phyloP scores from a whole-genome alignment of 805 yeast species.

The Wickerhamomyces strasburgensis region DNA sequence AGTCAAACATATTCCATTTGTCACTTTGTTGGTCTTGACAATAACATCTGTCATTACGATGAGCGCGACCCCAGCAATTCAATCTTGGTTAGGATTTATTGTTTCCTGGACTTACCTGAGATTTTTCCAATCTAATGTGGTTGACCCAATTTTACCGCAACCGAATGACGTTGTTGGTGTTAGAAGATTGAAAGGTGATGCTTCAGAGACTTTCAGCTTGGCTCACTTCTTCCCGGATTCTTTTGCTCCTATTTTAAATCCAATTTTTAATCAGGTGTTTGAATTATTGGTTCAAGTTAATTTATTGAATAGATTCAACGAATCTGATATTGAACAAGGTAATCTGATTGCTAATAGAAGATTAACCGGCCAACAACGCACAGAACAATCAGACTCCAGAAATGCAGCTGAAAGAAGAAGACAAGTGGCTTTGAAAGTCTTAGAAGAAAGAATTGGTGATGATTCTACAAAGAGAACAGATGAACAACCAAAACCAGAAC shows the following conservation, averaged over 20 bases:
- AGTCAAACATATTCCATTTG: constrained; percentile 59
- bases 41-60: constrained; percentile 25
- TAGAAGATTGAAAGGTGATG: constrained; percentile 63
- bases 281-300: constrained; percentile 38
- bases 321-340: constrained; percentile 66
- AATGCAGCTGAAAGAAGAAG: constrained; percentile 72
- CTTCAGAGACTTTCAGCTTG: constrained; percentile 82
- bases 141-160: constrained; percentile 51
- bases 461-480: constrained; percentile 9
- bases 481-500: background rate
- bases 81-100: constrained; percentile 55
- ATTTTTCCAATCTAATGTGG: constrained; percentile 59
- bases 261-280: constrained; percentile 42
- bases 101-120: constrained; percentile 74
- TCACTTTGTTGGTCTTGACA: constrained; percentile 28
- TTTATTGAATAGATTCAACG: constrained; percentile 57
- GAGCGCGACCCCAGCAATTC: constrained; percentile 48
- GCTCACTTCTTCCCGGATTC: constrained; percentile 78
- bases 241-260: constrained; percentile 45
- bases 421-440: constrained; percentile 69
- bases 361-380: constrained; percentile 21
- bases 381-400: constrained; percentile 28
- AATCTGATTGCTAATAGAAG: constrained; percentile 68
- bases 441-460: constrained; percentile 54
- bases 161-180: constrained; percentile 26